Evolutionary conservation across 1,139 yeast genomes (phyloP).

Genomic region (Saccharomyces hybrid): DNA sequence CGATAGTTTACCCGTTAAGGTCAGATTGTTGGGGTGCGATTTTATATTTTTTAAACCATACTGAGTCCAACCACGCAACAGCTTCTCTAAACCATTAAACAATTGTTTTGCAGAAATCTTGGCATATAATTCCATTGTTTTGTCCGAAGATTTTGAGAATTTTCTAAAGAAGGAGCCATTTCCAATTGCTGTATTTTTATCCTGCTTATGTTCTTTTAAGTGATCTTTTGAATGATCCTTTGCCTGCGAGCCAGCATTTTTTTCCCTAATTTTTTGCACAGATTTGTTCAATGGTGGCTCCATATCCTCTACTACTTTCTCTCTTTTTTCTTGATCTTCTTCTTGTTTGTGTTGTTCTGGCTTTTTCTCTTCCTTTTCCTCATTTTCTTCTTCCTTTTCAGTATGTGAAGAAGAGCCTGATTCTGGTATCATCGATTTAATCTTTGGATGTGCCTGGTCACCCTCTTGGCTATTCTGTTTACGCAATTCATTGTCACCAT

Average conservation of each 20-base stretch:
- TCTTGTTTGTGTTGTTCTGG: too few relatives aligned
- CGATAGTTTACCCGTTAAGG: constrained; percentile 53
- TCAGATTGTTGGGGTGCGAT: constrained; percentile 38
- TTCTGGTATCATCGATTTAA: constrained; percentile 9
- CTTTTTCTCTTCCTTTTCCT: constrained; percentile 4
- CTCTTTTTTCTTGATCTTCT: neutral
- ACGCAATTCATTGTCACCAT: neutral
- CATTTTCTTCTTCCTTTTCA: neutral
- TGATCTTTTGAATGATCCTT: constrained; percentile 14
- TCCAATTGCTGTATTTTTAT: constrained; percentile 13
- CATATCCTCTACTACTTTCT: constrained; percentile 12
- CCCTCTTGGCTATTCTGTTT: neutral
- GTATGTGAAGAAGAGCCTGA: neutral
- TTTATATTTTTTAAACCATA: constrained; percentile 57
- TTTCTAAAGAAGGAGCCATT: constrained; percentile 47
- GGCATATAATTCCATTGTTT: constrained; percentile 22
- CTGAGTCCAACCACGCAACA: constrained; percentile 59
- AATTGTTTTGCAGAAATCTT: constrained; percentile 39
- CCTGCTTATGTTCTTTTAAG: constrained; percentile 5
- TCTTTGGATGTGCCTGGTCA: neutral
- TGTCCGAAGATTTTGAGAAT: constrained; percentile 37
- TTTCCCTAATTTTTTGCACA: neutral
- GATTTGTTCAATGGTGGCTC: constrained; percentile 6
- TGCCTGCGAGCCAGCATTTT: constrained; percentile 9
- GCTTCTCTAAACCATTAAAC: constrained; percentile 55